phyloP scores from a whole-genome alignment of 345 rosid species.

The Dipteronia sinensis region DNA sequence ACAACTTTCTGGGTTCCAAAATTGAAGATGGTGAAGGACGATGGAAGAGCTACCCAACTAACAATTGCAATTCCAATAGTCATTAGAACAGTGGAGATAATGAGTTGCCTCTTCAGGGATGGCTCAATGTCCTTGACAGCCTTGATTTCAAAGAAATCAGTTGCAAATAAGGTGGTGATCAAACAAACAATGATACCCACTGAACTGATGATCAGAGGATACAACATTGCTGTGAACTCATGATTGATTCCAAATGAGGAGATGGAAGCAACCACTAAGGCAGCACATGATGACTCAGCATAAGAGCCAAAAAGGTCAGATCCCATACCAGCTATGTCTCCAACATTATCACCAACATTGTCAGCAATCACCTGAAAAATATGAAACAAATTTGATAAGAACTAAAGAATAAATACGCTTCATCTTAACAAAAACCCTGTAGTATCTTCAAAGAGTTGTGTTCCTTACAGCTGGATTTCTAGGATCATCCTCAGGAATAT shows the following conservation, averaged over 20 bases:
- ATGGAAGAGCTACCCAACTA: slow-evolving; percentile 61
- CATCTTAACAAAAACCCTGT: background rate
- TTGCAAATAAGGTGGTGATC: slow-evolving; percentile 75
- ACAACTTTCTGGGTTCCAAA: slow-evolving; percentile 72
- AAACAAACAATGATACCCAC: slow-evolving; percentile 70
- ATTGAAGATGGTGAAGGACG: slow-evolving; percentile 72
- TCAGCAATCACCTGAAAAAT: slow-evolving; percentile 75
- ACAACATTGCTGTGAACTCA: slow-evolving; percentile 68
- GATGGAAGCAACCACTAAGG: slow-evolving; percentile 76
- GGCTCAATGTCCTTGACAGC: slow-evolving; percentile 73
- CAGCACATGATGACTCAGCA: slow-evolving; percentile 82
- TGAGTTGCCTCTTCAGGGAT: slow-evolving; percentile 67
- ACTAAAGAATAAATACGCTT: background rate
- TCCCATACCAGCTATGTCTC: slow-evolving; percentile 88
- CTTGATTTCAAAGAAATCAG: slow-evolving; percentile 75
- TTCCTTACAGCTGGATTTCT: slow-evolving; percentile 81
- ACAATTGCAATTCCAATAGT: slow-evolving; percentile 63
- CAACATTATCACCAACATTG: slow-evolving; percentile 86
- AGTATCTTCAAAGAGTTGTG: slow-evolving; percentile 13
- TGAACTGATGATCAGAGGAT: slow-evolving; percentile 73
- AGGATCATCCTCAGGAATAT: slow-evolving; percentile 83
- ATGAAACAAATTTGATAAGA: slow-evolving; percentile 17
- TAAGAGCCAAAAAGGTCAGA: slow-evolving; percentile 79
- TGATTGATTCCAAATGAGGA: slow-evolving; percentile 76
- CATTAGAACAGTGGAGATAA: slow-evolving; percentile 72